Base-by-base conservation (phyloP, 306 rosid genomes). In the Carpinus fangiana region DNA sequence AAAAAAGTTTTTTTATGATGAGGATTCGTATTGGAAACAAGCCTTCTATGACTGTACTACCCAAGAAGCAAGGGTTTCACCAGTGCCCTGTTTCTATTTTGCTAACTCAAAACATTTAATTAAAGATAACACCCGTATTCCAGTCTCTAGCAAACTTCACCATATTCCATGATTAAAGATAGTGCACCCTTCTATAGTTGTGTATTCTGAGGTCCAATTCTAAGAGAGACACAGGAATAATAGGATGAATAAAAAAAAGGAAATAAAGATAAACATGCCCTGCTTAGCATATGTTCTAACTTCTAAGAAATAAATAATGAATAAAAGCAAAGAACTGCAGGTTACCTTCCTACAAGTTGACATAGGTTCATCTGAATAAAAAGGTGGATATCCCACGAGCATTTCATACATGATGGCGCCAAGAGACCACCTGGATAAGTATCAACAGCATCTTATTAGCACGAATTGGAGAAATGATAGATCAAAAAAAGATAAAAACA, bases 321-420 rank as follows among this genome's bases (percentile, higher is more conserved):
- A 74, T 23, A 38, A 31, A 48, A 16, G 55, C 26, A 83, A 59
- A 45, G 55, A 73, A 70, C 55, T 75, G 34, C 43, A 73, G 41
- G 74, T 86, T 88, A 96, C 99, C 99, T 96, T 96, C 87, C 98
- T 88, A 81, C 99, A 96, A 78, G 99, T 96, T 82, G 91, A 79
- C 96, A 93, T 90, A 12, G 99, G 99, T 78, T 96, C 98, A 85
- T 96, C 99, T 20, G 99, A 91, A 82, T 96, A 93, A 83, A 96
- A 96, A 54, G 99, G 99, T 4, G 99, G 99, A 85, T 83, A 96
- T 36, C 99, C 99, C 74, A 96, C 99, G 20, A 96, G 92, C 99
- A 96, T 96, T 90, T 96, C 99, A 81, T 91, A 96, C 99, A 96
- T 96, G 75, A 96, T 91, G 70, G 98, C 99, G 60, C 99, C 99